Percentiles rank a stretch among this genome's conserved stretches.
phyloP scores from a whole-genome alignment of 2,329 filamentous ascomycete genomes.

The Fusarium mexicanum region DNA sequence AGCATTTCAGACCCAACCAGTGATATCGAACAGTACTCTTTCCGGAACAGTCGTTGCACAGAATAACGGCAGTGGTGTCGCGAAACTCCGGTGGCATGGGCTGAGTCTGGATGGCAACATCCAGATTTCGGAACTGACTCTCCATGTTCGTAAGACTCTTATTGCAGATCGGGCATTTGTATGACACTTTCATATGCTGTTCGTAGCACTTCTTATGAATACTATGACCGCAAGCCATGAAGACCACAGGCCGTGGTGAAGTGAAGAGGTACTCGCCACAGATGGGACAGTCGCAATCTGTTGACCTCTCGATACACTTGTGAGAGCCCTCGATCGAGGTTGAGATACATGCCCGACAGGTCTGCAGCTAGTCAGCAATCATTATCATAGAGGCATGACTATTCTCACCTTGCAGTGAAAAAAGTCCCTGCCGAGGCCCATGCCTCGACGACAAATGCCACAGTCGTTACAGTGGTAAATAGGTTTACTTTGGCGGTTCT shows the following conservation, averaged over 20 bases:
- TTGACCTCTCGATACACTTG: slow-evolving; percentile 93
- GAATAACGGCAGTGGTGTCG: slow-evolving; percentile 81
- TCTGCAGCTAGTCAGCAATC: slow-evolving; percentile 57
- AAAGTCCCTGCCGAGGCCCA: slow-evolving; percentile 94
- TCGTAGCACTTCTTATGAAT: slow-evolving; percentile 92
- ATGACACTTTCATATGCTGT: slow-evolving; percentile 87
- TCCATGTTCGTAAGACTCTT: slow-evolving; percentile 99
- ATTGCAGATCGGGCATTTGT: slow-evolving; percentile 96
- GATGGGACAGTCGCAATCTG: slow-evolving; percentile 95
- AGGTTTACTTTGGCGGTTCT: slow-evolving; percentile 87
- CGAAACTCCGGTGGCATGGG: slow-evolving; percentile 90
- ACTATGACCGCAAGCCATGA: slow-evolving; percentile 95
- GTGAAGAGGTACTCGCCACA: slow-evolving; percentile 98
- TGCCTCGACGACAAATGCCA: slow-evolving; percentile 90
- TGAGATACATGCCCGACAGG: slow-evolving; percentile 92
- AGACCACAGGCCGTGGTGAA: slow-evolving; percentile 86
- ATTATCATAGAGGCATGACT: neutral
- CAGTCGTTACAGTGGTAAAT: slow-evolving; percentile 98
- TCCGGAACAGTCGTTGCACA: slow-evolving; percentile 94
- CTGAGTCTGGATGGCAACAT: slow-evolving; percentile 85
- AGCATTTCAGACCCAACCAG: slow-evolving; percentile 93
- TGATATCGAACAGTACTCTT: slow-evolving; percentile 90
- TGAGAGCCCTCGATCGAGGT: slow-evolving; percentile 87
- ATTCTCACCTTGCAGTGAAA: slow-evolving; percentile 90
- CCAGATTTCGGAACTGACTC: slow-evolving; percentile 88